Evolutionary conservation across 164 flowering plant species (phyloP), one percentile per base, ranked within the genome.

Genomic region (Kalanchoe fedtschenkoi): DNA sequence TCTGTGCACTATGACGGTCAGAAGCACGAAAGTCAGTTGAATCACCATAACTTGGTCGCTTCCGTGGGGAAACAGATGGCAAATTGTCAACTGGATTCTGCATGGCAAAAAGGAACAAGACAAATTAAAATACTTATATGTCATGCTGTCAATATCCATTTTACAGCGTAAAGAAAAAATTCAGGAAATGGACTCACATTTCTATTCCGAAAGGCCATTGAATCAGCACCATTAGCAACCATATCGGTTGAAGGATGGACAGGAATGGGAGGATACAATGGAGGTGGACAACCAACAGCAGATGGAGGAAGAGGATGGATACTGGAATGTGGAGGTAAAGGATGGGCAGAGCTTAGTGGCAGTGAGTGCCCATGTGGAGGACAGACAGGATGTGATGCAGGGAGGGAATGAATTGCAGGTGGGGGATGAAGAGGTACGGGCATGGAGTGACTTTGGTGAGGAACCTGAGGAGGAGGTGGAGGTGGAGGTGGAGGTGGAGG

Each of bases 21-120:
- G 75, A 69, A 66, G 71, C 69, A 68, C 62, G 69, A 72, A 68
- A 69, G 62, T 66, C 74, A 42, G 65, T 46, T 9, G 73, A 38
- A 67, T 81, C 84, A 14, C 61, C 54, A 39, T 70, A 51, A 28
- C 57, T 29, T 15, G 74, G 70, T 21, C 71, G 73, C 34, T 37
- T 65, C 71, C 71, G 70, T 16, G 80, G 65, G n/a, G 71, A 54
- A 66, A 54, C 62, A 35, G 78, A 41, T 35, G 68, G 75, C 19
- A 71, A 61, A 54, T 62, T 64, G 24, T 69, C 69, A 53, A 71
- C 76, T 53, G 70, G 34, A 65, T 68, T 62, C 91, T 89, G 87
- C 71, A 75, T 51, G 21, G 38, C 69, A 43, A 28, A 63, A 6
- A 21, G 28, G 55, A 62, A 55, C 5, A 33, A 24, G 55, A 44